Percentiles rank a stretch among this genome's conserved stretches.
These are phyloP conservation scores for Mimosa bimucronata DNA, from an alignment of 306 rosid genomes.

Conservation along the genomic window DNA sequence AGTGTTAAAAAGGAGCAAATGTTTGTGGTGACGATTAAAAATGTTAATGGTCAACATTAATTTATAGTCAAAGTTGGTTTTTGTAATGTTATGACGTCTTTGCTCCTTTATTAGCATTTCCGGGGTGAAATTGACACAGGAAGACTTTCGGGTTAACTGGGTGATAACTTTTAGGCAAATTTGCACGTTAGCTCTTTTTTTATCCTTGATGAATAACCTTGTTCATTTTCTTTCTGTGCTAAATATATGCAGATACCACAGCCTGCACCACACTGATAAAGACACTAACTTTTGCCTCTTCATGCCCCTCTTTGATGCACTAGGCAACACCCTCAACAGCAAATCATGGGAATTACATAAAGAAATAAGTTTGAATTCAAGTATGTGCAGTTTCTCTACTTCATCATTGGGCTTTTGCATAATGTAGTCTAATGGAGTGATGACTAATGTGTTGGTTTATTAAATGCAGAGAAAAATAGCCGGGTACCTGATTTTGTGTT, in stretches of 20 bases:
- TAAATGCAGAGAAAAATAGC: slow-evolving; percentile 55
- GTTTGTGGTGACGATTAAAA: too few species aligned
- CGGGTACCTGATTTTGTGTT: slow-evolving; percentile 81
- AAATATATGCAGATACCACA: slow-evolving; percentile 69
- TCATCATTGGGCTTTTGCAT: neutral
- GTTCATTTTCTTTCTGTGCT: slow-evolving; percentile 19
- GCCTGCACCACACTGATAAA: slow-evolving; percentile 76
- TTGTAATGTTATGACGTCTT: too few species aligned
- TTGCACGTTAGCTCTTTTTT: neutral
- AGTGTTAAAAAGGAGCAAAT: too few species aligned
- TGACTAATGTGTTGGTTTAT: neutral
- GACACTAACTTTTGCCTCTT: slow-evolving; percentile 91
- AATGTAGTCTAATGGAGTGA: neutral
- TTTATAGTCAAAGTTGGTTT: too few species aligned
- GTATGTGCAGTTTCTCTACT: slow-evolving; percentile 37
- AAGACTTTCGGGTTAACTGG: too few species aligned
- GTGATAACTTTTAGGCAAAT: too few species aligned
- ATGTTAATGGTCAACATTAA: too few species aligned
- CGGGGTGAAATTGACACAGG: too few species aligned
- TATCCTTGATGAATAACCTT: too few species aligned
- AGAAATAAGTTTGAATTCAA: slow-evolving; percentile 56
- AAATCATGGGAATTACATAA: slow-evolving; percentile 80
- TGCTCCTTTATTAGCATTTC: too few species aligned
- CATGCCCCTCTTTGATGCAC: slow-evolving; percentile 90
- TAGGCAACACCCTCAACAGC: slow-evolving; percentile 69